Base-by-base conservation (phyloP, 2,329 filamentous ascomycete species). In the Zopfia rhizophila region DNA sequence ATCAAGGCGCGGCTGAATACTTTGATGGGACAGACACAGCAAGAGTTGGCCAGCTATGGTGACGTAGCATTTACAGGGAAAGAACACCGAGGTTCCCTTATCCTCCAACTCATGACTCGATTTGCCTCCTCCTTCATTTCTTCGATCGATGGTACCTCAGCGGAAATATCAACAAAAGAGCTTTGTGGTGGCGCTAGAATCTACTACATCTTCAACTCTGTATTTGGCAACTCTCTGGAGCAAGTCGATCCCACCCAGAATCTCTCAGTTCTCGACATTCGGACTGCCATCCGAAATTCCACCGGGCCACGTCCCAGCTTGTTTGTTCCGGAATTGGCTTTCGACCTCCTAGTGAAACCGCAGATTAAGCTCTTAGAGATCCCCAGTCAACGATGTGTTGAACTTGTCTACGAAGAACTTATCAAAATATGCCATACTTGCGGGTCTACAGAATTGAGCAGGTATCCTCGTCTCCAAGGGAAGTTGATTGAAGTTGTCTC, bases 391-490 rank as follows among this genome's bases (percentile, higher is more conserved):
- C 87, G 94, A 61, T 99, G 94, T 66, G 94, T 99, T 38, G 94
- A 99, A 74, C 83, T 99, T 41, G 94, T 99, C 3, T 99, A 99
- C 71, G 94, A 99, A 71, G 94, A 99, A 73, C 82, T 99, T 31
- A 99, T 99, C 78, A 99, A 99, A 76, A 97, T 99, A 59, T 97
- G 94, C 75, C 94, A 99, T 71, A 99, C 94, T 1, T 99, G 94
- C 74, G 94, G 94, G 52, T 97, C 91, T 2, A 95, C 89, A 12
- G 94, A 99, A 72, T 84, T 99, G 14, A 89, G 90, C 40, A 84
- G 94, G 53, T 99, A 93, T 72, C 94, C 94, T 10, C 85, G 94
- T 51, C 79, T 99, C 40, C 94, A 99, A 75, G 94, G 87, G 39
- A 97, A 97, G 75, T 86, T 99, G 30, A 99, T 99, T 54, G 94